Conservation (phyloP, 1,139 yeast genomes). For the Scheffersomyces illinoinensis region DNA sequence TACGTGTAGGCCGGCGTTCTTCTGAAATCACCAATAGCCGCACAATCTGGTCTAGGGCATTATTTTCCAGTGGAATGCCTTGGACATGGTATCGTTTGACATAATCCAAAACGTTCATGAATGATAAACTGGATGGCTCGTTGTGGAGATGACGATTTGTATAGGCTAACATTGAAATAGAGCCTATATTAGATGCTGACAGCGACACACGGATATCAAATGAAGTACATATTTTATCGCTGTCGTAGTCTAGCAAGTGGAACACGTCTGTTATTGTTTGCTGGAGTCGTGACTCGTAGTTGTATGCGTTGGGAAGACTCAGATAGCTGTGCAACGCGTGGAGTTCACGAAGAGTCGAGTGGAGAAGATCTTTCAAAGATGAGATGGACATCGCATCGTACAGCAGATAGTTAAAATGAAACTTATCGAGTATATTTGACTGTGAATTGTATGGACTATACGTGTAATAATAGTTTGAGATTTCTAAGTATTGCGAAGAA, state of each 20-base stretch:
- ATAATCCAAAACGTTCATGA: neutral
- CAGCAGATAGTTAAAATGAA: neutral
- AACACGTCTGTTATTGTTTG: conserved; percentile 14
- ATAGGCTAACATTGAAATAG: neutral
- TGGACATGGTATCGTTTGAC: neutral
- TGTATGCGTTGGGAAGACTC: neutral
- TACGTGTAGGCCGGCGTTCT: conserved; percentile 14
- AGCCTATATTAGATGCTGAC: neutral
- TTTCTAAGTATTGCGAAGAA: neutral
- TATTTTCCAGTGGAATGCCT: neutral
- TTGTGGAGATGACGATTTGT: neutral
- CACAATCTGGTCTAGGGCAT: neutral
- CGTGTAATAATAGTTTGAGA: neutral
- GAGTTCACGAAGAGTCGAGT: conserved; percentile 22
- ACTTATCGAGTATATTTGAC: neutral
- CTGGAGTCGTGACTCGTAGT: conserved; percentile 18
- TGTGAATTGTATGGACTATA: neutral
- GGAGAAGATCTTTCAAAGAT: conserved; percentile 19
- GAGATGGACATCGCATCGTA: neutral
- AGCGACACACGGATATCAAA: conserved; percentile 10
- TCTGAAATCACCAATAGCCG: neutral
- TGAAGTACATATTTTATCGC: conserved; percentile 10
- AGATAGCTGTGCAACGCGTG: conserved; percentile 18
- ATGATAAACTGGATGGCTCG: neutral
- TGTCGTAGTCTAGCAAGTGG: conserved; percentile 17